phyloP scores from a whole-genome alignment of 2,329 filamentous ascomycete genomes.

The Cercospora citrullina region DNA sequence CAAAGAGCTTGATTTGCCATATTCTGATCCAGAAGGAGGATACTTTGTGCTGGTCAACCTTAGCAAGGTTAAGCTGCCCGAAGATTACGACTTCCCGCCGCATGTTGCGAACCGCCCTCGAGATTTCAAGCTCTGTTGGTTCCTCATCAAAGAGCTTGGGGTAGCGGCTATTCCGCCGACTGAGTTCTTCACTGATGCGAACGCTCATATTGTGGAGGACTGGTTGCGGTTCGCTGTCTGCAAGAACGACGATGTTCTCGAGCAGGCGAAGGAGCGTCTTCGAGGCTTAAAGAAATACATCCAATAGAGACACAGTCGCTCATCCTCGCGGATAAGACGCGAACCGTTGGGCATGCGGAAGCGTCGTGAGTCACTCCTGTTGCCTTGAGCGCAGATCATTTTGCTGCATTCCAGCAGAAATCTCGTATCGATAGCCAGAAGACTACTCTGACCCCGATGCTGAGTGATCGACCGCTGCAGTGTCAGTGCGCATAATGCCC shows the following conservation, averaged over 20 bases:
- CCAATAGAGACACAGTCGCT: constrained; percentile 21
- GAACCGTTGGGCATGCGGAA: neutral
- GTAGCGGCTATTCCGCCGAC: constrained; percentile 95
- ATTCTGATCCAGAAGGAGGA: constrained; percentile 90
- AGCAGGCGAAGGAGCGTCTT: constrained; percentile 52
- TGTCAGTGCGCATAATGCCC: constrained; percentile 3
- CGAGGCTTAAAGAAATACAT: constrained; percentile 54
- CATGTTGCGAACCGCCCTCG: constrained; percentile 83
- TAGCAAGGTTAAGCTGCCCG: constrained; percentile 78
- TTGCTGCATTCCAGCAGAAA: neutral
- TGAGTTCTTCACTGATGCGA: constrained; percentile 89
- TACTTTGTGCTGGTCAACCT: constrained; percentile 98
- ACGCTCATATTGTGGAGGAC: constrained; percentile 83
- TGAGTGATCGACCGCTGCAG: constrained; percentile 3
- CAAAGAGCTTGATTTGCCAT: constrained; percentile 55
- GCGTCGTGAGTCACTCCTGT: neutral
- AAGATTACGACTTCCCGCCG: constrained; percentile 81
- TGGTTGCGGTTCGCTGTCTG: constrained; percentile 95
- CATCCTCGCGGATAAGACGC: neutral
- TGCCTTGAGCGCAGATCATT: neutral
- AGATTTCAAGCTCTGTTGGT: constrained; percentile 95
- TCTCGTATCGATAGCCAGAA: constrained; percentile 2
- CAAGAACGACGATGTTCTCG: constrained; percentile 79
- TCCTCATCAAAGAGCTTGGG: constrained; percentile 92
- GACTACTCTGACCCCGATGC: constrained; percentile 9